Evolutionary conservation across 768 basidiomycete species (phyloP).

Genomic region (Kwoniella dendrophila): DNA sequence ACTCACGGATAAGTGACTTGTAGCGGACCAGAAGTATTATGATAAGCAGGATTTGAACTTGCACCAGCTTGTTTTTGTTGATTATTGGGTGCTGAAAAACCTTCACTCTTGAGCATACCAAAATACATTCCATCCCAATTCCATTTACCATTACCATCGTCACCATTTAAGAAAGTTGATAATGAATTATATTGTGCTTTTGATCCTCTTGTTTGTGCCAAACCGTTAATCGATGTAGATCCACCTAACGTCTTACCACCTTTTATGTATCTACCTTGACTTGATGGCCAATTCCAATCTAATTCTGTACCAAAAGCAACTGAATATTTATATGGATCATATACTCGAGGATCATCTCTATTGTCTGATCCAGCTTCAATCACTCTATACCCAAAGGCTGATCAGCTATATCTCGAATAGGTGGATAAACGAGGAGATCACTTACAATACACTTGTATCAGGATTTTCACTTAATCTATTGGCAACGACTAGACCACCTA

Average conservation of each 20-base stretch:
- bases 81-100: conserved; percentile 41
- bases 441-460: conserved; percentile 58
- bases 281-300: conserved; percentile 26
- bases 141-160: conserved; percentile 54
- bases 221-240: conserved; percentile 53
- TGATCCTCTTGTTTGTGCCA: conserved; percentile 35
- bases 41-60: conserved; percentile 59
- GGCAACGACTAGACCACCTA: conserved; percentile 61
- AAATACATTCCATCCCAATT: conserved; percentile 56
- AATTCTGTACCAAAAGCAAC: conserved; percentile 20
- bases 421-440: not conserved
- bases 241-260: conserved; percentile 53
- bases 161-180: conserved; percentile 54
- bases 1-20: conserved; percentile 59
- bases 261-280: conserved; percentile 24
- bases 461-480: conserved; percentile 60
- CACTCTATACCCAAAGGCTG: conserved; percentile 3
- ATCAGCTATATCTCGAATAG: not conserved
- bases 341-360: conserved; percentile 16
- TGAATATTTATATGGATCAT: conserved; percentile 23
- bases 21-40: conserved; percentile 63
- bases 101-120: conserved; percentile 56
- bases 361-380: conserved; percentile 27
- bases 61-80: conserved; percentile 50
- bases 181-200: conserved; percentile 20